These are phyloP conservation scores for Penicillium angulare DNA, from an alignment of 495 filamentous ascomycete species.

Conservation along the genomic window DNA sequence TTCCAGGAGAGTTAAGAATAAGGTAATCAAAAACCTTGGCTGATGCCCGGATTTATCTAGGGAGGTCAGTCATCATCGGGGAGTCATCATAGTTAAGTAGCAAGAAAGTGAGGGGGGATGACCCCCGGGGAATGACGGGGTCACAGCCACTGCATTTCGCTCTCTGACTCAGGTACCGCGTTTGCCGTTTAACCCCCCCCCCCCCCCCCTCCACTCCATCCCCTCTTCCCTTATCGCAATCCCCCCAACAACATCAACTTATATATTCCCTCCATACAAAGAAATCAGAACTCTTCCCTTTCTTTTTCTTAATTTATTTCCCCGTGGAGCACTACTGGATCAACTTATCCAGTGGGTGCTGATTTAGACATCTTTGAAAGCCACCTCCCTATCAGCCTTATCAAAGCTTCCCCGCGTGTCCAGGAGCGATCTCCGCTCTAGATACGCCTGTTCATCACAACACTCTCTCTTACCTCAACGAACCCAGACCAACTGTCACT, in stretches of 20 bases:
- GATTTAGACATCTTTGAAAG: background rate
- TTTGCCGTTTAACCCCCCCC: constrained; percentile 8
- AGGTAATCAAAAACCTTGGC: background rate
- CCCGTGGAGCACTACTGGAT: constrained; percentile 1
- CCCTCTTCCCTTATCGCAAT: background rate
- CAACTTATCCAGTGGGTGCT: constrained; percentile 13
- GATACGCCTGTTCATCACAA: constrained; percentile 13
- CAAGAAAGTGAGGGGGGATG: background rate
- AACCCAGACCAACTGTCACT: background rate
- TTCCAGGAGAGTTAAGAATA: background rate
- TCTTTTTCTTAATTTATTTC: background rate
- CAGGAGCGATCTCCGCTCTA: constrained; percentile 22
- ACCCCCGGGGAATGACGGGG: constrained; percentile 21
- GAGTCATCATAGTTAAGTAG: no score
- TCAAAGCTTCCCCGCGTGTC: constrained; percentile 32
- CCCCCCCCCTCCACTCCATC: constrained; percentile 4
- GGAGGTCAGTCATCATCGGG: no score
- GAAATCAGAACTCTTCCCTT: no score
- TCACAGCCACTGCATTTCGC: constrained; percentile 4
- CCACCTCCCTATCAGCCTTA: constrained; percentile 20
- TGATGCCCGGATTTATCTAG: no score
- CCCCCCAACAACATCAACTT: background rate
- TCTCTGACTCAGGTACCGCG: constrained; percentile 26
- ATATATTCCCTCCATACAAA: no score
- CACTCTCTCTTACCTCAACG: background rate